Conservation (phyloP, 1,139 yeast genomes). For the Candida tetrigidarum region DNA sequence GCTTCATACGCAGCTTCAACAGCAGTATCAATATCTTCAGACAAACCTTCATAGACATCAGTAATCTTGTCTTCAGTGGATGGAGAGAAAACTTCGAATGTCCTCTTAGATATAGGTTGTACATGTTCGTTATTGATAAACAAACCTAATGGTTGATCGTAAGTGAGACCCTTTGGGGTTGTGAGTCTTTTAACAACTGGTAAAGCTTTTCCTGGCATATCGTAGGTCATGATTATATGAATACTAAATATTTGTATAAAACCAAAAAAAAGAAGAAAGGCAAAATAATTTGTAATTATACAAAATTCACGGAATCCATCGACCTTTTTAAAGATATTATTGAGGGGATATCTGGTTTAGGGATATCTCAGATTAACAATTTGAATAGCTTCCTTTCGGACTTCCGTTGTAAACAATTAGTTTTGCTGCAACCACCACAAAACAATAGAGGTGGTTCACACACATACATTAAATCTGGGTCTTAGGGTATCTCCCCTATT, state of each 20-base stretch:
- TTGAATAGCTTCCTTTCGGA: too few species aligned
- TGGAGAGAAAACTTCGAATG: slow-evolving; percentile 64
- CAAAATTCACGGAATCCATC: too few species aligned
- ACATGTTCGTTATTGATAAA: slow-evolving; percentile 67
- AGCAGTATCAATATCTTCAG: slow-evolving; percentile 75
- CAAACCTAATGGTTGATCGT: slow-evolving; percentile 49
- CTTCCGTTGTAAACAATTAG: too few species aligned
- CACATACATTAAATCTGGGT: too few species aligned
- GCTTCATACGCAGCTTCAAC: slow-evolving; percentile 78
- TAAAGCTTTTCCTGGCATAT: slow-evolving; percentile 17
- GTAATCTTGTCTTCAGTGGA: slow-evolving; percentile 70
- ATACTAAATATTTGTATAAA: background rate
- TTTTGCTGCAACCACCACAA: too few species aligned
- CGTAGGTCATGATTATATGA: background rate
- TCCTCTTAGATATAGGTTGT: slow-evolving; percentile 49
- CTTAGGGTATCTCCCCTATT: too few species aligned
- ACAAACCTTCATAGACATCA: slow-evolving; percentile 67
- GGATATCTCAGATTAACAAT: too few species aligned
- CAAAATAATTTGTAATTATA: too few species aligned
- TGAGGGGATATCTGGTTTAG: too few species aligned
- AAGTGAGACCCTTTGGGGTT: slow-evolving; percentile 61
- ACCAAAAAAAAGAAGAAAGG: too few species aligned
- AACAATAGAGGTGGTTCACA: too few species aligned
- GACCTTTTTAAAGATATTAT: too few species aligned
- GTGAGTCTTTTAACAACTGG: slow-evolving; percentile 54